A percentile compares a stretch with the other conserved stretches of the same genome.
Evolutionary conservation across 108 stramenopile genomes (phyloP).

Genomic region (Nitzschia sp.): DNA sequence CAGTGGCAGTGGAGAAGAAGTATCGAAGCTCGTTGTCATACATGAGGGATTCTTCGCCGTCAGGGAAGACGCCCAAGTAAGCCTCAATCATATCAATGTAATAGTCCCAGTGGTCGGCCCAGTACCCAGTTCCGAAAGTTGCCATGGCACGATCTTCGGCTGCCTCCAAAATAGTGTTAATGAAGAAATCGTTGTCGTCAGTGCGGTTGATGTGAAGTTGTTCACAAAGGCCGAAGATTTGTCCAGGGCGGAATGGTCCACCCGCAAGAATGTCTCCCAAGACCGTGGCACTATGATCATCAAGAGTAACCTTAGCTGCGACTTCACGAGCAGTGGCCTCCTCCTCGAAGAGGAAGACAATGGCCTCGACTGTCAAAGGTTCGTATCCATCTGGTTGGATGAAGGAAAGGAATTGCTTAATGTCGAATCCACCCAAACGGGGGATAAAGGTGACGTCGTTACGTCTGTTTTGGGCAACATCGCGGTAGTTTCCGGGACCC

Average conservation of each 20-base stretch:
- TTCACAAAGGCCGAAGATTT: constrained; percentile 84
- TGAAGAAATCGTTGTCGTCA: constrained; percentile 58
- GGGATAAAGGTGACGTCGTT: constrained; percentile 91
- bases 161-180: constrained; percentile 71
- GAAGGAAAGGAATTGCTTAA: constrained; percentile 88
- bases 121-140: constrained; percentile 83
- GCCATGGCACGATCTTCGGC: constrained; percentile 81
- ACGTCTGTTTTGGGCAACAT: constrained; percentile 95
- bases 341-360: constrained; percentile 71
- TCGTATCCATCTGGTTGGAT: constrained; percentile 98
- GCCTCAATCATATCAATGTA: constrained; percentile 90
- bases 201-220: constrained; percentile 64
- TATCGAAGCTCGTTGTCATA: constrained; percentile 87
- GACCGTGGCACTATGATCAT: constrained; percentile 59
- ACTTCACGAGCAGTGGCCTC: constrained; percentile 55
- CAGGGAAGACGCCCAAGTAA: constrained; percentile 92
- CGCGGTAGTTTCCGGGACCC: constrained; percentile 97
- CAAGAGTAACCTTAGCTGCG: constrained; percentile 56
- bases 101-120: constrained; percentile 92
- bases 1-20: constrained; percentile 90
- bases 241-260: constrained; percentile 92
- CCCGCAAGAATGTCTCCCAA: constrained; percentile 66
- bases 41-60: constrained; percentile 89
- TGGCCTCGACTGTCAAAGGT: constrained; percentile 92
- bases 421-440: constrained; percentile 84